Evolutionary conservation across 345 rosid genomes (phyloP), one percentile per base, ranked within the genome.

Genomic region (Gossypium sturtianum): DNA sequence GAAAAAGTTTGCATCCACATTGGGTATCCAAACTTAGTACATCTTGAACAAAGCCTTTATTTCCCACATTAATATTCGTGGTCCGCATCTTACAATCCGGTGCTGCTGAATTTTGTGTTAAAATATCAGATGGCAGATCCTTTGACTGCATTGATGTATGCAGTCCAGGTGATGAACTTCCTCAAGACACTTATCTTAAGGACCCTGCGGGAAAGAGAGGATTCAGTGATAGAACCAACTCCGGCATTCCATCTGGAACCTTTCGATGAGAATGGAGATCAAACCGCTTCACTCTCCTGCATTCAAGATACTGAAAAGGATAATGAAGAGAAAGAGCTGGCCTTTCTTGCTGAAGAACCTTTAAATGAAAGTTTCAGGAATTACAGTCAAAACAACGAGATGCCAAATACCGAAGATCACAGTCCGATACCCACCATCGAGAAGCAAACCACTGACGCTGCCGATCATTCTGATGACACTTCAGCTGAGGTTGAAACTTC

Each of bases 151-250:
- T 64, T 94, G 81, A 89, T 92, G 97, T 89, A 90, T 72, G 97
- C 93, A 27, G 98, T 92, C 76, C 97, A 92, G 78, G 97, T 94
- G 86, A 94, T 94, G 97, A 94, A 94, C 84, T 94, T 94, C 79
- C 97, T 92, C 76, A 94, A 92, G 88, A 87, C 85, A 23, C 95
- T 92, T 5, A 81, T 89, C 43, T 61, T 84, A 34, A 84, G 87
- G 79, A 86, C 81, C 19, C 79, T 92, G 75, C 81, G 86, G 75
- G 91, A 85, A 75, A 91, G 98, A 80, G 88, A 88, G 72, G 91
- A 87, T 72, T 86, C 82, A 8, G 70, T 79, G 51, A 76, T 87
- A 6, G 94, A 91, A 56, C 79, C 83, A 58, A 71, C 75, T 77
- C 73, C 72, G 43, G 82, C 69, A 67, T 77, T 80, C 7, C 85